These are phyloP conservation scores for Acorus calamus DNA, from an alignment of 106 monocot genomes.

Conservation along the genomic window DNA sequence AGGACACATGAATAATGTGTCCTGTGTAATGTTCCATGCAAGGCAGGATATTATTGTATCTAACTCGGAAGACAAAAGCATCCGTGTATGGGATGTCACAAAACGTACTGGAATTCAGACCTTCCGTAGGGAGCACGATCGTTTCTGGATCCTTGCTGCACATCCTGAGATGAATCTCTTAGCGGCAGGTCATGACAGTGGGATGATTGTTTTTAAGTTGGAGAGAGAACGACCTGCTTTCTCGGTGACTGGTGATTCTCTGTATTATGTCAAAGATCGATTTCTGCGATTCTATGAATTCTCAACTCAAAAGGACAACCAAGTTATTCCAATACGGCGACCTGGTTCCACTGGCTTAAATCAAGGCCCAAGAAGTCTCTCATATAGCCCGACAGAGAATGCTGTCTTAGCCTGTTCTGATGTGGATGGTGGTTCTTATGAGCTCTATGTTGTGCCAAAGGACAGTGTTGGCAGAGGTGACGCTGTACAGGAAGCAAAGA, in stretches of 20 bases:
- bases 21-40: conserved; percentile 86
- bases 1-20: conserved; percentile 88
- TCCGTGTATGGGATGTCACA: conserved; percentile 88
- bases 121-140: conserved; percentile 80
- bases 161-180: conserved; percentile 89
- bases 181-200: conserved; percentile 88
- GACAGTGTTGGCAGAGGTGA: conserved; percentile 53
- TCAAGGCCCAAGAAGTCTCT: conserved; percentile 57
- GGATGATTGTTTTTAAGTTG: conserved; percentile 88
- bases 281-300: conserved; percentile 65
- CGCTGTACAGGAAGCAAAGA: conserved; percentile 61
- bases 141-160: conserved; percentile 82
- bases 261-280: conserved; percentile 71
- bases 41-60: conserved; percentile 89
- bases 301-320: conserved; percentile 62
- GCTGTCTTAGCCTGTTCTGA: conserved; percentile 68
- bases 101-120: conserved; percentile 87
- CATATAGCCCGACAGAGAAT: conserved; percentile 84
- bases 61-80: conserved; percentile 90
- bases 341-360: conserved; percentile 76
- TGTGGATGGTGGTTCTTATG: conserved; percentile 78
- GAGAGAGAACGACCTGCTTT: conserved; percentile 87
- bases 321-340: conserved; percentile 58
- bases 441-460: conserved; percentile 64
- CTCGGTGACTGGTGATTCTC: conserved; percentile 47